Conservation (phyloP, 495 filamentous ascomycete species). For the Xylaria acuta region DNA sequence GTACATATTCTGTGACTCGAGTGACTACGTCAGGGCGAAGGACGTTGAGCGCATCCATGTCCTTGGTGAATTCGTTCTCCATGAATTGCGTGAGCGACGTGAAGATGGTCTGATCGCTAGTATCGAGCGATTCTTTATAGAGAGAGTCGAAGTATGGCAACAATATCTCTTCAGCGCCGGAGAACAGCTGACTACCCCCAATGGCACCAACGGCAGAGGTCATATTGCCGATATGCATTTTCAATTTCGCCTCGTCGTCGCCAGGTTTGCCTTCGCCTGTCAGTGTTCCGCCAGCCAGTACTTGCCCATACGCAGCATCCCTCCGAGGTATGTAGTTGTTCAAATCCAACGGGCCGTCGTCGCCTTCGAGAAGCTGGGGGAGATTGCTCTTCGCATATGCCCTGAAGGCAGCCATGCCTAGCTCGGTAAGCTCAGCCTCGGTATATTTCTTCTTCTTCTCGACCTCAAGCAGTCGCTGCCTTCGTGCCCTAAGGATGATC, state of each 20-base stretch:
- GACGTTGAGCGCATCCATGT: conserved; percentile 87
- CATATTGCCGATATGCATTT: conserved; percentile 89
- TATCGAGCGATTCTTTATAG: conserved; percentile 75
- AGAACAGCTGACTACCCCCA: conserved; percentile 48
- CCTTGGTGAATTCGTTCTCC: conserved; percentile 81
- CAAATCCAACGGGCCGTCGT: conserved; percentile 47
- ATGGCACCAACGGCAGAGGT: conserved; percentile 66
- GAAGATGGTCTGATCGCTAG: conserved; percentile 72
- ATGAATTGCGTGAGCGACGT: conserved; percentile 80
- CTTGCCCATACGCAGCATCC: conserved; percentile 66
- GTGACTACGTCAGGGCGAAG: conserved; percentile 81
- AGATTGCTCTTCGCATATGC: conserved; percentile 81
- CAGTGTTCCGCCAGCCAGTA: conserved; percentile 68
- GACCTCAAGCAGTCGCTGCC: conserved; percentile 75
- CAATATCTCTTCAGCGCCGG: conserved; percentile 69
- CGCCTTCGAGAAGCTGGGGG: conserved; percentile 60
- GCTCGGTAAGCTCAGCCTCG: conserved; percentile 53
- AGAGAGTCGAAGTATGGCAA: conserved; percentile 84
- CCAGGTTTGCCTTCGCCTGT: conserved; percentile 64
- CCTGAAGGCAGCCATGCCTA: conserved; percentile 68
- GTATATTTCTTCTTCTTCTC: conserved; percentile 54
- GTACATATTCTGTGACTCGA: conserved; percentile 86
- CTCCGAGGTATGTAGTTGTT: conserved; percentile 62
- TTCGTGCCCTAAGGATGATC: conserved; percentile 84
- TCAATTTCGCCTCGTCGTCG: conserved; percentile 83